Evolutionary conservation across 169 alveolate species (phyloP).

Genomic region (Cryptosporidium canis): DNA sequence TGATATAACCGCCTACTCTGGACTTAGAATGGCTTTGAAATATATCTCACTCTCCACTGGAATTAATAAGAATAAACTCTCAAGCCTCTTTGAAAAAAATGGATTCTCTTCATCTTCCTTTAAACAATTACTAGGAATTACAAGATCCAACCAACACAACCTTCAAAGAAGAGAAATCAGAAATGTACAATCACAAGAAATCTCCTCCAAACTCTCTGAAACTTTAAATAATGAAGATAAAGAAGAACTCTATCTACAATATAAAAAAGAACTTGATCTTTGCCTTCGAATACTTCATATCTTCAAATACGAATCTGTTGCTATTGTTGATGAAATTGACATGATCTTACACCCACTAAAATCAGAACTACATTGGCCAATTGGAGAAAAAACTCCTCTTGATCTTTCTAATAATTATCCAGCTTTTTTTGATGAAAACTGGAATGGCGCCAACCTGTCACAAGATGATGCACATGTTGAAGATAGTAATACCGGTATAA

Average conservation of each 20-base stretch:
- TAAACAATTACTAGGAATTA: background rate
- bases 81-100: background rate
- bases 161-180: background rate
- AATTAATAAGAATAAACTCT: conserved; percentile 6
- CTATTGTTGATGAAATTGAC: conserved; percentile 91
- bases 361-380: conserved; percentile 93
- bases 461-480: background rate
- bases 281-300: conserved; percentile 81
- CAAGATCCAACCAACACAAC: background rate
- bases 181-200: background rate
- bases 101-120: background rate
- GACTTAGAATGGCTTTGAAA: conserved; percentile 47
- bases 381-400: conserved; percentile 83
- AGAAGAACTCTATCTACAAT: conserved; percentile 46
- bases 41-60: conserved; percentile 13
- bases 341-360: conserved; percentile 89
- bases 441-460: background rate
- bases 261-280: conserved; percentile 78
- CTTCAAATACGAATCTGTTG: conserved; percentile 79
- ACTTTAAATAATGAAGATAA: conserved; percentile 14
- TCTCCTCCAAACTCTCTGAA: background rate
- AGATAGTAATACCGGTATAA: conserved; percentile 63
- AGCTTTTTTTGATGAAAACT: background rate
- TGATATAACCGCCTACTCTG: conserved; percentile 8
- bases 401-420: conserved; percentile 6